Base-by-base conservation (phyloP, 176 grass and related monocot species). In the Stipa capillata region DNA sequence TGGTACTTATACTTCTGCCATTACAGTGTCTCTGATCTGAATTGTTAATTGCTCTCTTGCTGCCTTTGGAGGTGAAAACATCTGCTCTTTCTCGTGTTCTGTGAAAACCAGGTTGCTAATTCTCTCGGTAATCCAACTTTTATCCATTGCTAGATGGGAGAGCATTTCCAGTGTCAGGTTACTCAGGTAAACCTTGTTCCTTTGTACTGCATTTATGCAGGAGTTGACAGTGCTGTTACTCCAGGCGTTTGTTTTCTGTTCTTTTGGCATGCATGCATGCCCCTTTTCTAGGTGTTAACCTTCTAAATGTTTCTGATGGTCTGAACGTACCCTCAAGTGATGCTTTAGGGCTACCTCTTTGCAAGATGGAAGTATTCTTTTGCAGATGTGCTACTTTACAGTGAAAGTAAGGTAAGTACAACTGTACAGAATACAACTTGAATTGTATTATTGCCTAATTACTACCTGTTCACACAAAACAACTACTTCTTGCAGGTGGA, bases 41-140 rank as follows among this genome's bases (percentile, higher is more conserved):
- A 41, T 89, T 85, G 36, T 89, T 89, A 89, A 85, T 85, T 33
- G 45, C 35, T 54, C 44, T 72, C 10, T 25, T 59, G 23, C 52
- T 77, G 58, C 50, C 63, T 77, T 82, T 76, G 77, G 72, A 82
- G 82, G 72, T 89, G 82, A 85, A 89, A 89, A 82, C 82, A 81
- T 79, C 77, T 77, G 82, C 34, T 23, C 85, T 33, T 78, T 35
- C 78, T 89, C 72, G 82, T 62, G 71, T 71, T 89, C 72, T 77
- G 82, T 76, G 87, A 81, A 65, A 76, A 76, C 28, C 73, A 85
- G 86, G 41, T 45, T 76, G 53, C 43, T 81, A 89, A 89, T 89
- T 85, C 87, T 48, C 87, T 89, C 36, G 87, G 72, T 82, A 77
- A 85, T 56, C 82, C 64, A 64, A 81, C 82, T 74, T 84, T 73